Evolutionary conservation across 1,284 basidiomycete species (phyloP), one percentile per base, ranked within the genome.

Genomic region (Boletus sp.): DNA sequence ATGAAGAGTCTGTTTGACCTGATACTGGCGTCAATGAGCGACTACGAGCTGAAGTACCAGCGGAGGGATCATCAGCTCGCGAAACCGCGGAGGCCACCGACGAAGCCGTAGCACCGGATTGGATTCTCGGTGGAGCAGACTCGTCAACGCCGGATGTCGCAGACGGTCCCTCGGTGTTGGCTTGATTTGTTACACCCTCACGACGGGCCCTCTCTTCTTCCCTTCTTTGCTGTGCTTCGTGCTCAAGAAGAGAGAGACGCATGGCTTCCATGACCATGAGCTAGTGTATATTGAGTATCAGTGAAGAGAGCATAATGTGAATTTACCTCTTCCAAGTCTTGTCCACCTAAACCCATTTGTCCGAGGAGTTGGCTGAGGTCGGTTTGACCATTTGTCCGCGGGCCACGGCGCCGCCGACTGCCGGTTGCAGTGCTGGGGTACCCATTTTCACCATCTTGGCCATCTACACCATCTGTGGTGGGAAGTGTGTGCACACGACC

Each of bases 191-290:
- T 64, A 72, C 69, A 53, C 69, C 70, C 63, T 78, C 71, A 49
- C 72, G 71, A 61, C 72, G 74, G 45, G 67, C 67, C 58, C 75
- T 75, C 54, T 84, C 80, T 57, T 81, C 82, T 48, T 86, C 78
- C 57, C 80, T 81, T 56, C 77, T 73, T 58, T 88, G 85, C 46
- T 87, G 84, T 55, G 84, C 84, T 67, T 90, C 87, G 55, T 98
- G 93, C 57, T 99, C 95, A 45, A 96, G 67, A 55, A 98, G 74
- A 37, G 93, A 96, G 49, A 97, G 73, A 35, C 95, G 83, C 94
- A 99, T 97, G 1, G 95, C 96, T 71, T 99, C 95, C 91, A 95
- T 94, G 46, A 99, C 76, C 94, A 99, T 97, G 40, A 98, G 72
- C 89, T 97, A 59, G 57, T 58, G 25, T 13, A 16, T 44, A 39